These are phyloP conservation scores for Alternaria angustiovoidea DNA, from an alignment of 2,329 filamentous ascomycete genomes.

Conservation along the genomic window DNA sequence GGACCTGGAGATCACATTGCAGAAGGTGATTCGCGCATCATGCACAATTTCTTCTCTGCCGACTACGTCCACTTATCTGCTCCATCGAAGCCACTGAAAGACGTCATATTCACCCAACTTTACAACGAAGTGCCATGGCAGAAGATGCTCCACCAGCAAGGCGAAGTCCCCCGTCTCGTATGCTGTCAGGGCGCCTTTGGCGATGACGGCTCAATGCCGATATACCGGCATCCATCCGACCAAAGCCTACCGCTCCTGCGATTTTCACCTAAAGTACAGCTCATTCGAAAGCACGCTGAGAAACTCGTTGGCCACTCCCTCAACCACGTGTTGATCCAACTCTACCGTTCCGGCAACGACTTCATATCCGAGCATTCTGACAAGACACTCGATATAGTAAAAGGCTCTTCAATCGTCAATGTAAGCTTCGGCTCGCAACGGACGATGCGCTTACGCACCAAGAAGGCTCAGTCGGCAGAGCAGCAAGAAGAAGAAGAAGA, in stretches of 20 bases:
- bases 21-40: conserved; percentile 80
- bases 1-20: conserved; percentile 68
- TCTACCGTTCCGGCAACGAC: conserved; percentile 88
- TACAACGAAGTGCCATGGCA: conserved; percentile 84
- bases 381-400: conserved; percentile 91
- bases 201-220: conserved; percentile 75
- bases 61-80: conserved; percentile 35
- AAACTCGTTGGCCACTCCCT: conserved; percentile 76
- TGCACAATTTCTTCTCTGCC: conserved; percentile 71
- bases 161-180: conserved; percentile 89
- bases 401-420: conserved; percentile 85
- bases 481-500: conserved; percentile 13
- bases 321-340: conserved; percentile 92
- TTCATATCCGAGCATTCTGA: conserved; percentile 97
- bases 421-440: conserved; percentile 91
- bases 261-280: conserved; percentile 77
- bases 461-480: conserved; percentile 59
- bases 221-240: conserved; percentile 96
- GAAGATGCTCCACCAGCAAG: conserved; percentile 89
- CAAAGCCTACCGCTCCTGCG: conserved; percentile 79
- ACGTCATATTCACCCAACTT: conserved; percentile 73
- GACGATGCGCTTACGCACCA: conserved; percentile 88
- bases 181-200: conserved; percentile 82
- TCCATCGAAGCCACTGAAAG: conserved; percentile 54
- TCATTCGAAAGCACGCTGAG: conserved; percentile 74